Conservation (phyloP, 805 yeast species). For the Schizosaccharomyces lindneri region DNA sequence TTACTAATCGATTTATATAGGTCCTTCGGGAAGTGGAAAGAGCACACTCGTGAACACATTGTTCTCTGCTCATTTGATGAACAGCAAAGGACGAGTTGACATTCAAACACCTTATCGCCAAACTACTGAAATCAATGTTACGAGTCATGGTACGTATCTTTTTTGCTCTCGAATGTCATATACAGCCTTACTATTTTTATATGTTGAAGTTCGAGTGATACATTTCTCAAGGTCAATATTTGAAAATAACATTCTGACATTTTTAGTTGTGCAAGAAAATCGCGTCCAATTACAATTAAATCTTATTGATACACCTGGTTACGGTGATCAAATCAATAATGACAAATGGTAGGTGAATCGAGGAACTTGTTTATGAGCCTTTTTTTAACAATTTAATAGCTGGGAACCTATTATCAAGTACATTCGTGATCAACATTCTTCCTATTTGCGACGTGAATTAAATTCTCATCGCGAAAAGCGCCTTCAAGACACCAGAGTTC, state of each 20-base stretch:
- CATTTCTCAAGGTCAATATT: neutral
- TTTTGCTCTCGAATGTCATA: neutral
- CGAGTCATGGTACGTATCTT: constrained; percentile 10
- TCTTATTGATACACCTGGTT: constrained; percentile 91
- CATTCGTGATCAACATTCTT: constrained; percentile 63
- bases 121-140: constrained; percentile 10
- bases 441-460: constrained; percentile 72
- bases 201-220: constrained; percentile 7
- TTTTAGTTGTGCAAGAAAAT: constrained; percentile 43
- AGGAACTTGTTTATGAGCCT: neutral
- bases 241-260: neutral
- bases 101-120: neutral
- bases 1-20: constrained; percentile 1
- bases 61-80: constrained; percentile 58
- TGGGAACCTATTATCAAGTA: constrained; percentile 89
- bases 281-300: constrained; percentile 67
- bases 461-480: constrained; percentile 48
- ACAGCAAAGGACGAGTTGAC: constrained; percentile 38
- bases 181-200: neutral
- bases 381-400: constrained; percentile 16
- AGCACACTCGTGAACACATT: constrained; percentile 76
- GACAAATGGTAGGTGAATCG: constrained; percentile 20
- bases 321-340: constrained; percentile 74
- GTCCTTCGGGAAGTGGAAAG: constrained; percentile 77
- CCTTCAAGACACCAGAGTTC: constrained; percentile 69